Evolutionary conservation across 2,329 filamentous ascomycete genomes (phyloP), one percentile per base, ranked within the genome.

Genomic region (Corinectria fuckeliana): DNA sequence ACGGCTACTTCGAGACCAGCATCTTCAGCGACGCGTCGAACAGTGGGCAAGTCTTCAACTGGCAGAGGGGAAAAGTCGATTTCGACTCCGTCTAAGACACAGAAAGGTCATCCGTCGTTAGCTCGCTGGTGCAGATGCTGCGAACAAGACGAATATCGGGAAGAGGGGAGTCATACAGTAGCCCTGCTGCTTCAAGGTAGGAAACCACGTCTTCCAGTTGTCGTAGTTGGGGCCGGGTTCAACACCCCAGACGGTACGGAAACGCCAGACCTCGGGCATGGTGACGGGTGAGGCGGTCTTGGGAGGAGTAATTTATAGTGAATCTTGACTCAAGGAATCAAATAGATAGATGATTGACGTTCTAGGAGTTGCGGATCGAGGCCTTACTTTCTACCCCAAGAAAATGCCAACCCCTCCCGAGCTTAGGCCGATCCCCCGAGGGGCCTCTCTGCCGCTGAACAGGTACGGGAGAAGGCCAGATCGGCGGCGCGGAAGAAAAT

Each of bases 221-320:
- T 58, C 45, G 23, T 55, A 61, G 49, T 61, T 63, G 16, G 42
- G 16, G 26, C 58, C 58, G 10, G 58, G 50, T 2, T 36, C 50
- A 13, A 61, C 28, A 5, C 61, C 61, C 61, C 61, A 63, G 5
- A 49, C 41, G 14, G 58, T 63, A 32, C 61, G 50, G 13, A 61
- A 63, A 18, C 61, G 61, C 21, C 50, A 26, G 16, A 63, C 25
- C n/a, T 55, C 44, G 39, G 50, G 50, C 56, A 59, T 59, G 28
- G 26, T 9, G 26, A n/a, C 18, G 23, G 28, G 20, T 18, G 20
- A 39, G 25, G n/a, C n/a, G n/a, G n/a, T n/a, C n/a, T n/a, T n/a
- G n/a, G n/a, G n/a, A n/a, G n/a, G n/a, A n/a, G n/a, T n/a, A n/a
- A n/a, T n/a, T n/a, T n/a, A 16, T 34, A 32, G n/a, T 50, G n/a